These are phyloP conservation scores for Didymella exigua DNA, from an alignment of 2,329 filamentous ascomycete species.

Conservation along the genomic window DNA sequence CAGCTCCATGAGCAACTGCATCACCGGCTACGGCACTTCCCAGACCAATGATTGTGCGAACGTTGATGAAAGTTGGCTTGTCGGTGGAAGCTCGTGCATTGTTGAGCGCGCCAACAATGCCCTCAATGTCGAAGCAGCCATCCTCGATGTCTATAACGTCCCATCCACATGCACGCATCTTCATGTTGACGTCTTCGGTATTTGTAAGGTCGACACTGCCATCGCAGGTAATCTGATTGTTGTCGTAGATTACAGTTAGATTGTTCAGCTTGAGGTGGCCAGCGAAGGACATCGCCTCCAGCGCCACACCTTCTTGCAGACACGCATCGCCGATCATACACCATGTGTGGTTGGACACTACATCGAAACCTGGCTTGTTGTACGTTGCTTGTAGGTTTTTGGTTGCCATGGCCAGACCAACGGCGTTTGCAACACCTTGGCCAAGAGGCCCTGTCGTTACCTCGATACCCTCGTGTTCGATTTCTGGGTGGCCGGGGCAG, in stretches of 20 bases:
- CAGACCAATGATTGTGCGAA: conserved; percentile 62
- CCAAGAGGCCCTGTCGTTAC: conserved; percentile 66
- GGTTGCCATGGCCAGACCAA: conserved; percentile 63
- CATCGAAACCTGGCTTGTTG: conserved; percentile 56
- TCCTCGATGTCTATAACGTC: conserved; percentile 60
- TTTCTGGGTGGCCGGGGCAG: conserved; percentile 64
- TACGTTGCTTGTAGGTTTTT: conserved; percentile 62
- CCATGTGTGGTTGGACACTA: conserved; percentile 60
- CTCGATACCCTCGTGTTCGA: conserved; percentile 63
- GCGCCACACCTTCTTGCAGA: conserved; percentile 62
- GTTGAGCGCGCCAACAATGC: conserved; percentile 56
- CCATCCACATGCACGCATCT: conserved; percentile 64
- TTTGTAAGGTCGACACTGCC: conserved; percentile 61
- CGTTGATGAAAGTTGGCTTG: conserved; percentile 64
- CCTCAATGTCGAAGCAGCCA: conserved; percentile 58
- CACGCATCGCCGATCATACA: conserved; percentile 66
- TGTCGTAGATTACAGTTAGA: conserved; percentile 64
- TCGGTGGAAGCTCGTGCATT: conserved; percentile 52
- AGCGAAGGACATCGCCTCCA: conserved; percentile 63
- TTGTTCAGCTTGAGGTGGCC: conserved; percentile 63
- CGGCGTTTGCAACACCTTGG: conserved; percentile 65
- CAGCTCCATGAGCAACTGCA: conserved; percentile 63
- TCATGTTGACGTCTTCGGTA: conserved; percentile 62
- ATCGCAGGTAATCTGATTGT: conserved; percentile 66
- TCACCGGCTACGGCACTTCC: conserved; percentile 55